Percentiles rank a stretch among this genome's conserved stretches.
These are phyloP conservation scores for Psilocybe sp. DNA, from an alignment of 768 basidiomycete genomes.

Conservation along the genomic window DNA sequence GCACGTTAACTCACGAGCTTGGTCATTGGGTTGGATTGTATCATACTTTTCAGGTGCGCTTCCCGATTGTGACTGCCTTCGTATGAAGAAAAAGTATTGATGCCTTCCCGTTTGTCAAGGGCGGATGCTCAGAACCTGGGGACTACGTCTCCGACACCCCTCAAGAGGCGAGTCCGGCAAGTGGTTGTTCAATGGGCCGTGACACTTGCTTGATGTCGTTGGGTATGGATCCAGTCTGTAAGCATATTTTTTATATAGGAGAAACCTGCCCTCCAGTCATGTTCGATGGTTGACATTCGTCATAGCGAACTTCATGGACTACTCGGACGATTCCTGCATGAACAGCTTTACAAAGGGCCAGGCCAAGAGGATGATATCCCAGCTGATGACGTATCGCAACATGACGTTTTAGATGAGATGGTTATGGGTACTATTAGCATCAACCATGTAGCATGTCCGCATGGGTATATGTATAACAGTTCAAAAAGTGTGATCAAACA, in stretches of 20 bases:
- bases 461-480: no score
- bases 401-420: not conserved
- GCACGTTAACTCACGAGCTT: conserved; percentile 34
- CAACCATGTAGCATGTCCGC: not conserved
- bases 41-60: conserved; percentile 33
- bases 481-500: no score
- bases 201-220: conserved; percentile 30
- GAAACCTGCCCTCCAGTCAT: not conserved
- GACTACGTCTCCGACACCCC: conserved; percentile 38
- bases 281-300: not conserved
- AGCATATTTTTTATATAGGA: not conserved
- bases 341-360: conserved; percentile 38
- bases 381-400: conserved; percentile 7
- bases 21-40: conserved; percentile 39
- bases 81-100: no score
- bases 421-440: not conserved
- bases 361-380: conserved; percentile 2
- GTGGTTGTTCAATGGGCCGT: conserved; percentile 29
- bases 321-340: conserved; percentile 41
- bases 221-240: conserved; percentile 33
- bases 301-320: conserved; percentile 45
- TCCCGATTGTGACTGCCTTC: no score
- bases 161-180: conserved; percentile 29
- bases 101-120: conserved; percentile 15
- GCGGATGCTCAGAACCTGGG: conserved; percentile 26